These are phyloP conservation scores for Ammopiptanthus mongolicus DNA, from an alignment of 306 rosid species.

Conservation along the genomic window DNA sequence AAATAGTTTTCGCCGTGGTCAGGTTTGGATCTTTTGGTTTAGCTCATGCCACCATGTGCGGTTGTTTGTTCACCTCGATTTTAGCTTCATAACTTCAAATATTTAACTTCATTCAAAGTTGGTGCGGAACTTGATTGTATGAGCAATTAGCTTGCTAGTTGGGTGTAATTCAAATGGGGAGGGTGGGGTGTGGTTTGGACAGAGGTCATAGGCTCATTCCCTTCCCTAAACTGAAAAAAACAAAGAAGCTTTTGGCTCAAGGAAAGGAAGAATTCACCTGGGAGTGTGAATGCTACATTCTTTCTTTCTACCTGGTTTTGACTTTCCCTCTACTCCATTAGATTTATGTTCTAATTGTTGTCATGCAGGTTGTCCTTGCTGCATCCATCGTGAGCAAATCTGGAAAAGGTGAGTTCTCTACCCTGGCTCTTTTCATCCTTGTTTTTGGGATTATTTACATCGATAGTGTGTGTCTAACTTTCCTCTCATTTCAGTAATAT, in stretches of 20 bases:
- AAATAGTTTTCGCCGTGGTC: background rate
- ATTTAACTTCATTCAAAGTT: background rate
- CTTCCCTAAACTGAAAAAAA: background rate
- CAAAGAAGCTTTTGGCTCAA: background rate
- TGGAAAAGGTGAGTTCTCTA: slow-evolving; percentile 74
- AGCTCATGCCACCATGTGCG: background rate
- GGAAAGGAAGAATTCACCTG: slow-evolving; percentile 3
- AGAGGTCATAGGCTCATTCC: background rate
- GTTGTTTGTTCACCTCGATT: background rate
- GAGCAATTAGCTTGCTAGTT: background rate
- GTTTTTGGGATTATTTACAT: background rate
- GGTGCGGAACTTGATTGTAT: background rate
- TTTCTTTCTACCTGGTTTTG: background rate
- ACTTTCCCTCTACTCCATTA: background rate
- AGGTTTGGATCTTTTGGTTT: background rate
- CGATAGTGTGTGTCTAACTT: background rate
- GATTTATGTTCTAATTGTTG: slow-evolving; percentile 9
- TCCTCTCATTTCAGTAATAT: background rate
- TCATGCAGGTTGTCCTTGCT: slow-evolving; percentile 82
- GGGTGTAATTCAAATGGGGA: background rate
- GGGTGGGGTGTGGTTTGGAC: background rate
- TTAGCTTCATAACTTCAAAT: background rate
- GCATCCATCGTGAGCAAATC: slow-evolving; percentile 87
- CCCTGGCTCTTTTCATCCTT: background rate
- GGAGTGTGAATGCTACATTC: background rate